phyloP scores from a whole-genome alignment of 352 stramenopile species.

The Pythium dissotocum region DNA sequence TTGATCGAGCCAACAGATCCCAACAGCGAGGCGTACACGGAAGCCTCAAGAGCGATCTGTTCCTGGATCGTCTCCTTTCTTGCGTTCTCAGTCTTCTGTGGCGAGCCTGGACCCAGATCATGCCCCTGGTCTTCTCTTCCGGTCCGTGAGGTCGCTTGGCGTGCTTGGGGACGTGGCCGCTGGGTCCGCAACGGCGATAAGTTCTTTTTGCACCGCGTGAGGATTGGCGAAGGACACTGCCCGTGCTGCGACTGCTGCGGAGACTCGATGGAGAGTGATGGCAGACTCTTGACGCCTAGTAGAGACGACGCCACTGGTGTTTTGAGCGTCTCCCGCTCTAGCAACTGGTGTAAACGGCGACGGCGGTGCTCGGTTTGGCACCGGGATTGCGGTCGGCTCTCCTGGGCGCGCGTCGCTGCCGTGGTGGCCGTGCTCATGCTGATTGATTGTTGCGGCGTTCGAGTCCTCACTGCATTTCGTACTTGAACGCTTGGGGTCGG shows the following conservation, averaged over 20 bases:
- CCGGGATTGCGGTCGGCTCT: neutral
- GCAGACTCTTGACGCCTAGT: conserved; percentile 37
- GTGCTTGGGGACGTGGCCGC: conserved; percentile 8
- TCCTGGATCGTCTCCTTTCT: neutral
- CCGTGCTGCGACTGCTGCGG: neutral
- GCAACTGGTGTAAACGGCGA: conserved; percentile 17
- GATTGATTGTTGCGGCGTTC: neutral
- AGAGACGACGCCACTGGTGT: conserved; percentile 6
- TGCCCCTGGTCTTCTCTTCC: neutral
- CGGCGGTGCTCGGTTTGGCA: conserved; percentile 16
- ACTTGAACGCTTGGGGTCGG: neutral
- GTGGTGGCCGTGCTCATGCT: neutral
- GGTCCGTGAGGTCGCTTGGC: conserved; percentile 10
- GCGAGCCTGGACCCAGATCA: neutral
- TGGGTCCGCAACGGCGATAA: conserved; percentile 19
- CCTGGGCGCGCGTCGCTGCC: neutral
- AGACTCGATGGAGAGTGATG: conserved; percentile 25
- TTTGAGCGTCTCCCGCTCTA: conserved; percentile 22
- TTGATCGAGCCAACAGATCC: too few species aligned
- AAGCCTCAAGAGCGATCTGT: conserved; percentile 16
- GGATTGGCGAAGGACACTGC: conserved; percentile 15
- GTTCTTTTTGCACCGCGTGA: conserved; percentile 18
- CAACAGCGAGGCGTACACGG: neutral
- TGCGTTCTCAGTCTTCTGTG: neutral
- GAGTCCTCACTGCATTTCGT: conserved; percentile 7